Conservation (phyloP, 306 rosid species). For the Trifolium subterraneum region DNA sequence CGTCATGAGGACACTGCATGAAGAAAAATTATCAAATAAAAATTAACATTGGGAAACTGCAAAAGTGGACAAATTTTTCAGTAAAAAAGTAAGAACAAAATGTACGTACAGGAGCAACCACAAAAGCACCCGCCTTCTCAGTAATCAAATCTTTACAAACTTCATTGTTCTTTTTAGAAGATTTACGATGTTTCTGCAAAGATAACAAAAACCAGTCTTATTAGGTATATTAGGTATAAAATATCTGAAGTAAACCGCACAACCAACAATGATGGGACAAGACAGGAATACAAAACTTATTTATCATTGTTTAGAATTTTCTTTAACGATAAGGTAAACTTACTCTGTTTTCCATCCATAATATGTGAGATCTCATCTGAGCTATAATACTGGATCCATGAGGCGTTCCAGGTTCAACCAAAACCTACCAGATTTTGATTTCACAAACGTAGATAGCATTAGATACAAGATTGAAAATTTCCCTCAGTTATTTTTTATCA, state of each 20-base stretch:
- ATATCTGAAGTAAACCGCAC: constrained; percentile 8
- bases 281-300: constrained; percentile 8
- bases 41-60: not conserved
- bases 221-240: constrained; percentile 15
- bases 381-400: constrained; percentile 88
- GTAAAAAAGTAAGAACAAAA: constrained; percentile 17
- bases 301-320: constrained; percentile 19
- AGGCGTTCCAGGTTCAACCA: constrained; percentile 94
- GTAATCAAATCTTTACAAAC: constrained; percentile 70
- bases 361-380: constrained; percentile 91
- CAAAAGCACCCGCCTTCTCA: constrained; percentile 65
- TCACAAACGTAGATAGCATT: constrained; percentile 33
- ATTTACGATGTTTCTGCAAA: constrained; percentile 70
- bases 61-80: constrained; percentile 15
- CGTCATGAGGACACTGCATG: constrained; percentile 94
- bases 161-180: constrained; percentile 47
- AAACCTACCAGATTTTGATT: constrained; percentile 62
- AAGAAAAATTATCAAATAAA: constrained; percentile 33
- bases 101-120: constrained; percentile 92
- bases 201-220: constrained; percentile 27
- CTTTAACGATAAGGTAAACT: constrained; percentile 28
- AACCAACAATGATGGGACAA: constrained; percentile 2
- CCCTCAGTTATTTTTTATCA: not conserved
- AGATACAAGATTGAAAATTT: constrained; percentile 20
- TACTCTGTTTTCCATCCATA: constrained; percentile 95